Evolutionary conservation across 1,284 basidiomycete genomes (phyloP).

Genomic region (Papiliotrema laurentii): DNA sequence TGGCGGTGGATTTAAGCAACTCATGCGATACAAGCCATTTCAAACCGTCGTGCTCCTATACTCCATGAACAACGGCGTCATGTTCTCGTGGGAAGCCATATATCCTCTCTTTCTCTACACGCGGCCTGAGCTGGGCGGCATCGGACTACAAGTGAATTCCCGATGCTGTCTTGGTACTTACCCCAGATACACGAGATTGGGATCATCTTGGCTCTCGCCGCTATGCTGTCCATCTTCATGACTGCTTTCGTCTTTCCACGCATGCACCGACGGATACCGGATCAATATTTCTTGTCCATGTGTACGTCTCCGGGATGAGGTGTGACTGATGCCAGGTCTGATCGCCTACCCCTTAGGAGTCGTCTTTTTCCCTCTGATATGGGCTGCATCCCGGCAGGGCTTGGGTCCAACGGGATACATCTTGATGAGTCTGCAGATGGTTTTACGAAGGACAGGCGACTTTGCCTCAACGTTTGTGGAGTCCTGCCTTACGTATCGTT

Average conservation of each 20-base stretch:
- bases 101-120: constrained; percentile 40
- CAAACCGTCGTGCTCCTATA: constrained; percentile 31
- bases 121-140: constrained; percentile 27
- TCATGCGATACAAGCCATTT: constrained; percentile 25
- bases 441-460: constrained; percentile 31
- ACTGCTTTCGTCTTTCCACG: constrained; percentile 33
- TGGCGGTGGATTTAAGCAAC: constrained; percentile 12
- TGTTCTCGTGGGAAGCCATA: constrained; percentile 37
- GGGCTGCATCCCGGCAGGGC: constrained; percentile 16
- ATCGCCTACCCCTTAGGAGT: constrained; percentile 25
- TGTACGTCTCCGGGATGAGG: constrained; percentile 12
- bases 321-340: constrained; percentile 16
- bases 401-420: constrained; percentile 8
- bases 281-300: constrained; percentile 14
- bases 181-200: constrained; percentile 32
- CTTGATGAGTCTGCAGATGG: constrained; percentile 28
- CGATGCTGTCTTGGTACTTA: neutral
- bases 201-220: constrained; percentile 28
- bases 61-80: constrained; percentile 27
- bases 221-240: constrained; percentile 34
- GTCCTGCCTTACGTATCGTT: too few relatives aligned
- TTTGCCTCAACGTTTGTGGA: constrained; percentile 29
- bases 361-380: constrained; percentile 30
- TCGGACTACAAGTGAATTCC: constrained; percentile 28
- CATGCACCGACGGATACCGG: constrained; percentile 22